Evolutionary conservation across 306 rosid species (phyloP), one percentile per base, ranked within the genome.

Genomic region (Corylus heterophylla): DNA sequence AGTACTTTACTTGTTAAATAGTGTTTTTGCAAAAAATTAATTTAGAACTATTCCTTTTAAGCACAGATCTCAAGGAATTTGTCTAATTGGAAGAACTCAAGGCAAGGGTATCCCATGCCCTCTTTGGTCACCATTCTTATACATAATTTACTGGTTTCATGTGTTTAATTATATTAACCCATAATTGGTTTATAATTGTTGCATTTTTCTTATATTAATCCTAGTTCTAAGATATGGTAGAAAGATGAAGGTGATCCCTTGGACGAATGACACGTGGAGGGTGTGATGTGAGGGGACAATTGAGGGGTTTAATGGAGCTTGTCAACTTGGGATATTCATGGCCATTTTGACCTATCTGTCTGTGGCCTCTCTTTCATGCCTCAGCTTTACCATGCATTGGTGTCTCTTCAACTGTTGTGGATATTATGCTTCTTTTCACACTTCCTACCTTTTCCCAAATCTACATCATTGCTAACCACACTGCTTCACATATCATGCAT

Each of bases 321-420:
- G 91, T 89, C 97, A 91, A 89, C 91, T 51, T 79, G 76, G 87
- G 89, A 79, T 80, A 83, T 86, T 81, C 84, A 89, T 89, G 80
- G 73, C 78, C 74, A 70, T 42, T 64, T 27, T 75, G 88, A 87
- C 88, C 85, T 76, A 35, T 76, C 73, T 54, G 71, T 73, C 49
- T 61, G 12, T 71, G 74, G 82, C 66, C 79, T 81, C 69, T 63
- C 83, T 79, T 88, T 83, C 84, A 54, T 88, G 90, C 81, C 89
- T 45, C 83, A 54, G 75, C 89, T 87, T 90, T 84, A 81, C 73
- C 85, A 18, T 78, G 84, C 95, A 87, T 74, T 31, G 14, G 25
- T 47, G 80, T 81, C 88, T 78, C 85, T 74, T 85, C 85, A 39
- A 56, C 69, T 49, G 25, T 56, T 48, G 72, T 74, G 47, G 22